phyloP scores from a whole-genome alignment of 139 green algal genomes.

The Coelastrella sp. region DNA sequence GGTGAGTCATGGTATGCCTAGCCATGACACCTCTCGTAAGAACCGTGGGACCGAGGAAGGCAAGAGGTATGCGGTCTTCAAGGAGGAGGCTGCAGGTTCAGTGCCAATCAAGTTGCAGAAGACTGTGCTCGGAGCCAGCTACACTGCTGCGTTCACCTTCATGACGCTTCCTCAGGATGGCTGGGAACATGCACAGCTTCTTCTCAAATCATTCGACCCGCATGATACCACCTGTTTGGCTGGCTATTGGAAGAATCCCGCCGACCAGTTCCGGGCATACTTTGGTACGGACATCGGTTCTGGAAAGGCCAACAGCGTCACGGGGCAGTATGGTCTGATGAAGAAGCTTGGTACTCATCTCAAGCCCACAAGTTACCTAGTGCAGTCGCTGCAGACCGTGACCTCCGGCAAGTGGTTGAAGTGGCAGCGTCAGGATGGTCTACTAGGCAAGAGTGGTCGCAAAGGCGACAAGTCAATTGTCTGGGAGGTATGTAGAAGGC shows the following conservation, averaged over 20 bases:
- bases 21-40: not conserved
- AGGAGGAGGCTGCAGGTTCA: not conserved
- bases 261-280: not conserved
- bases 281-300: not conserved
- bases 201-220: no score
- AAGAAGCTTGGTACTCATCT: not conserved
- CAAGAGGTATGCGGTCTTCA: not conserved
- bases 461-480: no score
- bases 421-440: not conserved
- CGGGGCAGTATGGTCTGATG: not conserved
- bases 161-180: no score
- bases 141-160: no score
- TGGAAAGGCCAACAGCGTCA: not conserved
- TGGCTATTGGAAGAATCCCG: no score
- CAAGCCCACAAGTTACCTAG: not conserved
- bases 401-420: not conserved
- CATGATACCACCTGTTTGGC: no score
- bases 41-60: not conserved
- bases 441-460: no score
- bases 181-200: no score
- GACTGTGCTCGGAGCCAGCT: no score
- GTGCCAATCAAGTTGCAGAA: no score
- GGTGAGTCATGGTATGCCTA: not conserved
- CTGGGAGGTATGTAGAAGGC: no score
- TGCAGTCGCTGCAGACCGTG: not conserved